A percentile compares a stretch with the other conserved stretches of the same genome.
Evolutionary conservation across 306 rosid species (phyloP).

Genomic region (Mucuna pruriens): DNA sequence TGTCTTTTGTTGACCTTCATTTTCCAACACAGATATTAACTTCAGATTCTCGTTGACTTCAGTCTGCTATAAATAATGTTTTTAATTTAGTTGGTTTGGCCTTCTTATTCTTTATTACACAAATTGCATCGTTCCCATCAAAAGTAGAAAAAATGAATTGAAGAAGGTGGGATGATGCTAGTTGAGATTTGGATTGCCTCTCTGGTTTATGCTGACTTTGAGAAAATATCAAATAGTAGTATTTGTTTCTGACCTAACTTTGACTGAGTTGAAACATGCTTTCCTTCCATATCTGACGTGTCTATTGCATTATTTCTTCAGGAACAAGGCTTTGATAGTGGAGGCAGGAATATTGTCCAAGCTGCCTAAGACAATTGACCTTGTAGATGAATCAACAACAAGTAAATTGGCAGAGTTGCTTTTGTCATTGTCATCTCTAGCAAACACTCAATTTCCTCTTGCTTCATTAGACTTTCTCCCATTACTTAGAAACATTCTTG

Average conservation of each 20-base stretch:
- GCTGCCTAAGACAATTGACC: slow-evolving; percentile 61
- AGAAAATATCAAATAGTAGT: slow-evolving; percentile 23
- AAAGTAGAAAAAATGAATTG: background rate
- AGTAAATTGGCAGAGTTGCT: slow-evolving; percentile 64
- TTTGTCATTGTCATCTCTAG: slow-evolving; percentile 70
- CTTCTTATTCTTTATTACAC: background rate
- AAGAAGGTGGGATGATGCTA: slow-evolving; percentile 5
- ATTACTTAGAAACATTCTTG: slow-evolving; percentile 52
- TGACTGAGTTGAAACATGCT: slow-evolving; percentile 44
- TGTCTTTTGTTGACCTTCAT: slow-evolving; percentile 52
- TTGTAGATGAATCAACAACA: slow-evolving; percentile 63
- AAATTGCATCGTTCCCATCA: slow-evolving; percentile 5
- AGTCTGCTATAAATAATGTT: slow-evolving; percentile 22
- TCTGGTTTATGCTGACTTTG: slow-evolving; percentile 36
- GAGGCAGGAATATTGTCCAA: slow-evolving; percentile 82
- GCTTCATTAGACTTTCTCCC: slow-evolving; percentile 63
- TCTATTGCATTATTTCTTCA: slow-evolving; percentile 41
- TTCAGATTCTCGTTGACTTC: slow-evolving; percentile 59
- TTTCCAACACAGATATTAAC: slow-evolving; percentile 43
- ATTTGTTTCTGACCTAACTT: slow-evolving; percentile 48
- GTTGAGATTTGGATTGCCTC: slow-evolving; percentile 23
- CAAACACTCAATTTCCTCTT: slow-evolving; percentile 62
- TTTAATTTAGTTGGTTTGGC: slow-evolving; percentile 35
- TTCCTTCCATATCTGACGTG: slow-evolving; percentile 33
- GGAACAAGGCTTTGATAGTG: slow-evolving; percentile 87